Evolutionary conservation across 202 grass and related monocot genomes (phyloP).

Genomic region (Bolboschoenoplectus hybrid): DNA sequence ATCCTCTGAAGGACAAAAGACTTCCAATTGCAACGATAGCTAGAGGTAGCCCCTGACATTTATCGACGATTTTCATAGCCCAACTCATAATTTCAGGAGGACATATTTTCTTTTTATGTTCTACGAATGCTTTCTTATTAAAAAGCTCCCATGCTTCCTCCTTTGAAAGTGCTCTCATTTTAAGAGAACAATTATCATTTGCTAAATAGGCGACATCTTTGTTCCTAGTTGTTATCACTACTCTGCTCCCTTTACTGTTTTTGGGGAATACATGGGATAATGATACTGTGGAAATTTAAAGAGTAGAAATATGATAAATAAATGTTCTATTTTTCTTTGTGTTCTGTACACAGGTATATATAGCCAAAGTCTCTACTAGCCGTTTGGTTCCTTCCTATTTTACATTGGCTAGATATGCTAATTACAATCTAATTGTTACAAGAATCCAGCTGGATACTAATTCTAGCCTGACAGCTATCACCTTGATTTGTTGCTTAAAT

Average conservation of each 20-base stretch:
- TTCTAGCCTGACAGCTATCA: no score
- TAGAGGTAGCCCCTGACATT: constrained; percentile 58
- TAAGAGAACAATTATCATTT: neutral
- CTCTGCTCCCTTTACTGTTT: constrained; percentile 35
- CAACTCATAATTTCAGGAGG: neutral
- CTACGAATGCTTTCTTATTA: constrained; percentile 30
- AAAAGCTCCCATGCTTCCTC: constrained; percentile 41
- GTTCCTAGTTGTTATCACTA: constrained; percentile 44
- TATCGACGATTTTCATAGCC: constrained; percentile 38
- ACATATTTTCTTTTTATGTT: constrained; percentile 2
- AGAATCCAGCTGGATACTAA: no score
- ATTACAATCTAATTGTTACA: no score
- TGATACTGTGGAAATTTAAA: no score
- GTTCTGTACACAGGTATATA: no score
- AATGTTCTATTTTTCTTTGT: no score
- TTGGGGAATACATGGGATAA: constrained; percentile 9
- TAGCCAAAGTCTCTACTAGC: no score
- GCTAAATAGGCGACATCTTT: constrained; percentile 32
- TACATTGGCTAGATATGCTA: no score
- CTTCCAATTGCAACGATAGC: constrained; percentile 58
- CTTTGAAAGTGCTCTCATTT: neutral
- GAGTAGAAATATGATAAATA: no score
- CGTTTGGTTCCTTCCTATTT: no score
- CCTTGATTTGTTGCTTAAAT: no score
- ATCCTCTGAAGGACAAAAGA: neutral